Conservation (phyloP, 352 stramenopile genomes). For the Stramenopiles sp. region DNA sequence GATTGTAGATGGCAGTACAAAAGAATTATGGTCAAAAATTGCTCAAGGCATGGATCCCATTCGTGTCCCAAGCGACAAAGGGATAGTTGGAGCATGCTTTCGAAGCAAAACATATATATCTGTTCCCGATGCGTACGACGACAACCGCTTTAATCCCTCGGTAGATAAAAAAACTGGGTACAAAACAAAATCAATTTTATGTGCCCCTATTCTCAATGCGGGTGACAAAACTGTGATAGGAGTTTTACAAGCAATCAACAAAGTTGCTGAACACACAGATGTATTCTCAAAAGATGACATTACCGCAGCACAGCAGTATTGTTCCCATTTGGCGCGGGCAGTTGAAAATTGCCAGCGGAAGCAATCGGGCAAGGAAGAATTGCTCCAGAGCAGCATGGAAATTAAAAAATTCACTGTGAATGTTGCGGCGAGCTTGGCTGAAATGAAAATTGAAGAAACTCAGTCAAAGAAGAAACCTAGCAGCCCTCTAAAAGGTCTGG, state of each 20-base stretch:
- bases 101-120: conserved; percentile 52
- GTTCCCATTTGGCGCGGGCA: not conserved
- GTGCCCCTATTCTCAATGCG: conserved; percentile 43
- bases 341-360: not conserved
- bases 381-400: not conserved
- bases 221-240: not conserved
- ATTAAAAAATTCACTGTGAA: not conserved
- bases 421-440: not conserved
- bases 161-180: conserved; percentile 74
- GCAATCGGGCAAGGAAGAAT: not conserved
- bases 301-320: not conserved
- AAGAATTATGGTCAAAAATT: conserved; percentile 58
- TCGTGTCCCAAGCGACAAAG: conserved; percentile 51
- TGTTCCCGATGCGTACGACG: conserved; percentile 72
- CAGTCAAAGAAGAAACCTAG: not conserved
- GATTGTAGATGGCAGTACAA: conserved; percentile 60
- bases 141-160: conserved; percentile 66
- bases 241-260: conserved; percentile 5
- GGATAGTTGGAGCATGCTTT: conserved; percentile 61
- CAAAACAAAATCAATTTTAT: conserved; percentile 68
- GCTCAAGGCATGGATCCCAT: conserved; percentile 46
- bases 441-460: not conserved
- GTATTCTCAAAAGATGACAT: not conserved
- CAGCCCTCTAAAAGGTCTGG: not conserved
- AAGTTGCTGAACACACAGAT: not conserved